These are phyloP conservation scores for Trypanosoma platydactyli DNA, from an alignment of 208 protist genomes.

Conservation along the genomic window DNA sequence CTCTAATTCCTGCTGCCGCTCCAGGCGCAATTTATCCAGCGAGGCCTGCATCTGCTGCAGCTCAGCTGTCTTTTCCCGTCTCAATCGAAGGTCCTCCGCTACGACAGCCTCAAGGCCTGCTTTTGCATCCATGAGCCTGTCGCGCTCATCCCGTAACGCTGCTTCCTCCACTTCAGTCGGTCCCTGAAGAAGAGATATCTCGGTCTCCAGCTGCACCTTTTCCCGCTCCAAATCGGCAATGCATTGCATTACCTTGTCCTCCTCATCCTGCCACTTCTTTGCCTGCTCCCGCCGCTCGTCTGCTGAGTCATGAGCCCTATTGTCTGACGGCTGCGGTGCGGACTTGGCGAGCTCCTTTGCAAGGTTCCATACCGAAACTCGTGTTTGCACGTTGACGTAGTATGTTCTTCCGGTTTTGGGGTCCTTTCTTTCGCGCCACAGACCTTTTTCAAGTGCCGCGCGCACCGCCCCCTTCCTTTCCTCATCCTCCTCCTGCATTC, in stretches of 20 bases:
- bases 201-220: constrained; percentile 35
- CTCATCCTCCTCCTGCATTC: constrained; percentile 13
- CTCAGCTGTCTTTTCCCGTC: constrained; percentile 11
- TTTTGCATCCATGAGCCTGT: constrained; percentile 34
- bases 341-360: constrained; percentile 26
- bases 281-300: constrained; percentile 11
- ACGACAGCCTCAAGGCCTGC: constrained; percentile 41
- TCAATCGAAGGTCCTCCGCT: constrained; percentile 42
- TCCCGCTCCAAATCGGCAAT: constrained; percentile 35
- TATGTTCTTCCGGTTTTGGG: constrained; percentile 34
- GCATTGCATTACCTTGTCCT: constrained; percentile 26
- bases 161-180: constrained; percentile 32
- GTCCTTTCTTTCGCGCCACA: constrained; percentile 32
- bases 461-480: constrained; percentile 17
- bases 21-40: constrained; percentile 1
- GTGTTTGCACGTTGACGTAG: constrained; percentile 33
- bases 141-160: constrained; percentile 29
- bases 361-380: constrained; percentile 39
- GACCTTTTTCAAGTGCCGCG: constrained; percentile 24
- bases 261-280: constrained; percentile 30
- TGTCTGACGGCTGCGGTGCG: neutral
- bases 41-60: constrained; percentile 9
- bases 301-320: neutral
- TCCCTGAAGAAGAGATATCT: constrained; percentile 33
- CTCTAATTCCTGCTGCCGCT: constrained; percentile 26